Conservation (phyloP, 2,329 filamentous ascomycete genomes). For the Alternaria ethzedia region DNA sequence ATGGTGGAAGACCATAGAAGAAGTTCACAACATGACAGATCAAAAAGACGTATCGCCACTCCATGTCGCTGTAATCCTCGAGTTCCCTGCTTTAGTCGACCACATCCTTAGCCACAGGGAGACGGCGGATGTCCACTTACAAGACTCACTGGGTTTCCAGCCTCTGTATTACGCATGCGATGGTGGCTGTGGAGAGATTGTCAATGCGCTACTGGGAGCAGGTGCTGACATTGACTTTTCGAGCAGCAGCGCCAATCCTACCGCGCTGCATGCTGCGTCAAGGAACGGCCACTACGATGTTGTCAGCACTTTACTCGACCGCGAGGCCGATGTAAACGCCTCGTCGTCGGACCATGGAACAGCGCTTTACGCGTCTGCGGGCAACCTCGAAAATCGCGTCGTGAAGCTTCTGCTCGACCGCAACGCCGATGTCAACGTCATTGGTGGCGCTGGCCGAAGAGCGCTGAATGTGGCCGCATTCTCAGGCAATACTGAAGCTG, state of each 20-base stretch:
- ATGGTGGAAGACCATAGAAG: conserved; percentile 25
- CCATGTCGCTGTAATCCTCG: conserved; percentile 25
- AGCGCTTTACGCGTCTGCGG: conserved; percentile 23
- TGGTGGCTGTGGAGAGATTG: conserved; percentile 22
- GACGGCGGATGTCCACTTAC: conserved; percentile 16
- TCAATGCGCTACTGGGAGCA: conserved; percentile 21
- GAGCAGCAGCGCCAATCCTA: conserved; percentile 6
- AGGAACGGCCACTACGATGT: conserved; percentile 18
- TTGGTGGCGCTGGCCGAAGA: conserved; percentile 13
- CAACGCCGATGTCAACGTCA: conserved; percentile 23
- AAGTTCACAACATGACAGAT: conserved; percentile 13
- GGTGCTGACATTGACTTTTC: conserved; percentile 21
- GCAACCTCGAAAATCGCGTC: conserved; percentile 12
- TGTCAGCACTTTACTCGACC: conserved; percentile 21
- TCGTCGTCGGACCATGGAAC: conserved; percentile 15
- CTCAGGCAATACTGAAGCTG: conserved; percentile 23
- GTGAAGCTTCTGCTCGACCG: conserved; percentile 17
- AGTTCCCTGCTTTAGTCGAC: conserved; percentile 25
- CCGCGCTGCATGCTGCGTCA: conserved; percentile 23
- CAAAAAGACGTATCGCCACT: conserved; percentile 22
- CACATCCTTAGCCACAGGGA: conserved; percentile 18
- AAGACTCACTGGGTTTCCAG: conserved; percentile 27
- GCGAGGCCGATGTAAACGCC: conserved; percentile 21
- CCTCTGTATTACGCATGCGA: conserved; percentile 29
- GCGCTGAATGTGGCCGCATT: conserved; percentile 28